phyloP scores from a whole-genome alignment of 1,284 basidiomycete species.

The Lentinula novae-zelandiae region DNA sequence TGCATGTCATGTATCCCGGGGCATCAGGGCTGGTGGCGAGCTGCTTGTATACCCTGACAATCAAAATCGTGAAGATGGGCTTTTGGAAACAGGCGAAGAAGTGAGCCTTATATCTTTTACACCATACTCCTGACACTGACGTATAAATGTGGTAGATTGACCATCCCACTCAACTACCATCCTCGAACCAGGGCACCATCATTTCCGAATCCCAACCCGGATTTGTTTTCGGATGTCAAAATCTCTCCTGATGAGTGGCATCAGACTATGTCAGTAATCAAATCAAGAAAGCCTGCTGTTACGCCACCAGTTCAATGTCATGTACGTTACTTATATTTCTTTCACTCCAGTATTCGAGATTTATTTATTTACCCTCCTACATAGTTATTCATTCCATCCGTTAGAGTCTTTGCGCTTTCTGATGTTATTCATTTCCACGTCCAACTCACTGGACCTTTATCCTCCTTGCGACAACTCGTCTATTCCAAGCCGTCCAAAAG shows the following conservation, averaged over 20 bases:
- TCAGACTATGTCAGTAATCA: slow-evolving; percentile 43
- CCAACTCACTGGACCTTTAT: slow-evolving; percentile 45
- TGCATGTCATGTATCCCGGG: slow-evolving; percentile 30
- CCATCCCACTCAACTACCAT: slow-evolving; percentile 39
- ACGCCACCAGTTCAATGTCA: slow-evolving; percentile 41
- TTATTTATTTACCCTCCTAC: not conserved
- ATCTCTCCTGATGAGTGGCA: slow-evolving; percentile 60
- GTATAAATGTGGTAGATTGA: slow-evolving; percentile 23
- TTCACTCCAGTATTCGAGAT: not conserved
- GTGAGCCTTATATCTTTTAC: slow-evolving; percentile 22
- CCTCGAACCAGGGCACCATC: slow-evolving; percentile 52
- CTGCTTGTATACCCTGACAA: slow-evolving; percentile 38
- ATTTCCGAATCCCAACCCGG: slow-evolving; percentile 34
- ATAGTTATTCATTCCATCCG: slow-evolving; percentile 49
- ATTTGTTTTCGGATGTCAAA: slow-evolving; percentile 49
- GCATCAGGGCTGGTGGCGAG: slow-evolving; percentile 33
- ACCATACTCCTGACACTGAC: slow-evolving; percentile 4
- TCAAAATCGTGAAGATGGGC: slow-evolving; percentile 37
- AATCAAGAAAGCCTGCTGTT: slow-evolving; percentile 26
- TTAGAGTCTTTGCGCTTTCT: slow-evolving; percentile 46
- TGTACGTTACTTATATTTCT: slow-evolving; percentile 32
- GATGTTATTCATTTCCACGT: slow-evolving; percentile 61
- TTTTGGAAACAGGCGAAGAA: slow-evolving; percentile 35
- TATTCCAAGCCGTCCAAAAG: not conserved
- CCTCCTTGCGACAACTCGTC: slow-evolving; percentile 38